These are phyloP conservation scores for Lactarius indigo DNA, from an alignment of 768 basidiomycete species.

Conservation along the genomic window DNA sequence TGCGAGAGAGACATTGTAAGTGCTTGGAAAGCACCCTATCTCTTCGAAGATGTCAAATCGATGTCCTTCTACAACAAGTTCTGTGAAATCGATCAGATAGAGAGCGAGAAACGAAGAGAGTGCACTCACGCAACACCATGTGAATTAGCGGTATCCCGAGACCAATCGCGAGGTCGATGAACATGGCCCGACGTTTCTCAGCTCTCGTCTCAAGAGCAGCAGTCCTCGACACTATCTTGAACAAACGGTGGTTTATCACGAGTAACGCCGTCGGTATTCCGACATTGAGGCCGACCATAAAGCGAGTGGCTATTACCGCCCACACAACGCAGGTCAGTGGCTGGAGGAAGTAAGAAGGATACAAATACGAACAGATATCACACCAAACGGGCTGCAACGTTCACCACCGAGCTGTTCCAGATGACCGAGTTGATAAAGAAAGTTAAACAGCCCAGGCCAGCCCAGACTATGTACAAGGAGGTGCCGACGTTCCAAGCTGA, in stretches of 20 bases:
- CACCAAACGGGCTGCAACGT: constrained; percentile 50
- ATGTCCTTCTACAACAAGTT: constrained; percentile 54
- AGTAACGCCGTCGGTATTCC: constrained; percentile 35
- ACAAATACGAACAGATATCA: constrained; percentile 46
- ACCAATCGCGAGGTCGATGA: constrained; percentile 16
- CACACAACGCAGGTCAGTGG: background rate
- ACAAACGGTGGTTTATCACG: constrained; percentile 38
- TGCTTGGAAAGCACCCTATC: constrained; percentile 48
- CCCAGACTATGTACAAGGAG: constrained; percentile 68
- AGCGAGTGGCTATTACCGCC: constrained; percentile 30
- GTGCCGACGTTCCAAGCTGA: constrained; percentile 68
- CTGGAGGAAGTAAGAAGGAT: background rate
- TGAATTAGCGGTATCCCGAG: constrained; percentile 25
- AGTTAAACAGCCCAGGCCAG: constrained; percentile 52
- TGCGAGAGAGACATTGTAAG: constrained; percentile 38
- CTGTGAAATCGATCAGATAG: constrained; percentile 34
- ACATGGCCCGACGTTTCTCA: constrained; percentile 15
- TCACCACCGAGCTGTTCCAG: constrained; percentile 57
- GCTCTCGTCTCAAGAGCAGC: background rate
- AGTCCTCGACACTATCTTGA: constrained; percentile 25
- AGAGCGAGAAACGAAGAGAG: background rate
- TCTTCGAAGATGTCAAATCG: constrained; percentile 60
- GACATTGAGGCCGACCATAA: constrained; percentile 29
- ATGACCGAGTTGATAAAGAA: constrained; percentile 63
- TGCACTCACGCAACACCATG: constrained; percentile 31